Evolutionary conservation across 441 rosid genomes (phyloP).

Genomic region (Melianthus villosus): DNA sequence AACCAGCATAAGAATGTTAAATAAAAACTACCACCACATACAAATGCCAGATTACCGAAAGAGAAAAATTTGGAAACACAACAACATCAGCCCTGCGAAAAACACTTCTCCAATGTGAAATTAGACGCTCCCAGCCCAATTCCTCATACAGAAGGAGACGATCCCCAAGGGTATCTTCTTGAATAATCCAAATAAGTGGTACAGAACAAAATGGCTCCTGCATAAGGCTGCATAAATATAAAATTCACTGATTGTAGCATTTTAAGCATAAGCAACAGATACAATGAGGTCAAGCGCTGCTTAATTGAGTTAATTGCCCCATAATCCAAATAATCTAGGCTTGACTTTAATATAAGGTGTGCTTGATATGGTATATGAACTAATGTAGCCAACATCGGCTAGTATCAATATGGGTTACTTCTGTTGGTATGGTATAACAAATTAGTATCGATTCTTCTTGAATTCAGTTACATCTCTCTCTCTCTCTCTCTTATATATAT

Average conservation of each 20-base stretch:
- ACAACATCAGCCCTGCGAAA: slow-evolving; percentile 63
- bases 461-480: too few relatives aligned
- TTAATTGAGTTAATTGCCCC: too few relatives aligned
- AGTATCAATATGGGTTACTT: too few relatives aligned
- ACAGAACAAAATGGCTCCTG: slow-evolving; percentile 89
- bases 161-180: slow-evolving; percentile 70
- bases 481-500: too few relatives aligned
- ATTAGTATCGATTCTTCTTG: too few relatives aligned
- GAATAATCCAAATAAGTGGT: slow-evolving; percentile 85
- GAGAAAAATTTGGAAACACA: slow-evolving; percentile 64
- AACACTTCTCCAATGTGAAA: slow-evolving; percentile 57
- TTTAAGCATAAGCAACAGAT: slow-evolving; percentile 14
- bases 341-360: too few relatives aligned
- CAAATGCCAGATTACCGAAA: slow-evolving; percentile 41
- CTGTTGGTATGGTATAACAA: too few relatives aligned
- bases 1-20: slow-evolving; percentile 15
- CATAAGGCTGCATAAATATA: slow-evolving; percentile 90
- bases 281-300: neutral
- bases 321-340: too few relatives aligned
- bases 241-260: slow-evolving; percentile 37
- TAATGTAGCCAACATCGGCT: too few relatives aligned
- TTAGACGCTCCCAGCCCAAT: slow-evolving; percentile 41
- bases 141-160: slow-evolving; percentile 51
- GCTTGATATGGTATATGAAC: too few relatives aligned
- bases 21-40: slow-evolving; percentile 6